Percentiles rank a stretch among this genome's conserved stretches.
These are phyloP conservation scores for Asterochloris erici DNA, from an alignment of 139 green algal species.

Conservation along the genomic window DNA sequence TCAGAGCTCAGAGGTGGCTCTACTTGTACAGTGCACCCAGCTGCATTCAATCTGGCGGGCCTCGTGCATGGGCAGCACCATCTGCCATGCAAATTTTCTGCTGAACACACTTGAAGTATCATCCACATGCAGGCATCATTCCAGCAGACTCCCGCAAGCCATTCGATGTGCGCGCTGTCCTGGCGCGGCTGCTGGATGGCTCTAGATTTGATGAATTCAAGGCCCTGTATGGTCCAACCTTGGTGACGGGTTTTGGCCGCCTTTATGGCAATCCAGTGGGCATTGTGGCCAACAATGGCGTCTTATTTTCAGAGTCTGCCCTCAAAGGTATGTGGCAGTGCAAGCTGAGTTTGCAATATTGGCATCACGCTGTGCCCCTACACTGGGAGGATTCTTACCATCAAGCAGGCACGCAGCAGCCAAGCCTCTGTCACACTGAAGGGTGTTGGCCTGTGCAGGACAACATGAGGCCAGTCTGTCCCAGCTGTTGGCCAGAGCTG, in stretches of 20 bases:
- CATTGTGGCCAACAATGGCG: constrained; percentile 90
- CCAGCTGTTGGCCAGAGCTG: neutral
- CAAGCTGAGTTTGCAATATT: neutral
- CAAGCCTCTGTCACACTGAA: neutral
- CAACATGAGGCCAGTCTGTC: neutral
- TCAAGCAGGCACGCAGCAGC: neutral
- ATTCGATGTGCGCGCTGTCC: constrained; percentile 73
- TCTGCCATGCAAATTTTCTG: too few relatives aligned
- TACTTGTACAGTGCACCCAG: neutral
- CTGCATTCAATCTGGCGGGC: neutral
- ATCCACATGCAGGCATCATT: constrained; percentile 34
- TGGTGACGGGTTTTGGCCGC: constrained; percentile 86
- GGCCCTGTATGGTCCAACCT: constrained; percentile 77
- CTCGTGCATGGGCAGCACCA: too few relatives aligned
- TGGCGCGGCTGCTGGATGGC: constrained; percentile 81
- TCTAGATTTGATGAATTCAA: constrained; percentile 92
- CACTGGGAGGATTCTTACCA: neutral
- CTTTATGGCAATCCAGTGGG: constrained; percentile 78
- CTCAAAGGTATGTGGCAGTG: constrained; percentile 71
- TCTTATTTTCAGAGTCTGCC: constrained; percentile 85
- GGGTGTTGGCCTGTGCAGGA: neutral
- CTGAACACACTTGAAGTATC: neutral
- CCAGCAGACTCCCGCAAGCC: constrained; percentile 56
- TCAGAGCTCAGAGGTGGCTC: constrained; percentile 53
- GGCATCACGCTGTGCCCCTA: neutral